Evolutionary conservation across 352 stramenopile genomes (phyloP).

Genomic region (Peronospora destructor): DNA sequence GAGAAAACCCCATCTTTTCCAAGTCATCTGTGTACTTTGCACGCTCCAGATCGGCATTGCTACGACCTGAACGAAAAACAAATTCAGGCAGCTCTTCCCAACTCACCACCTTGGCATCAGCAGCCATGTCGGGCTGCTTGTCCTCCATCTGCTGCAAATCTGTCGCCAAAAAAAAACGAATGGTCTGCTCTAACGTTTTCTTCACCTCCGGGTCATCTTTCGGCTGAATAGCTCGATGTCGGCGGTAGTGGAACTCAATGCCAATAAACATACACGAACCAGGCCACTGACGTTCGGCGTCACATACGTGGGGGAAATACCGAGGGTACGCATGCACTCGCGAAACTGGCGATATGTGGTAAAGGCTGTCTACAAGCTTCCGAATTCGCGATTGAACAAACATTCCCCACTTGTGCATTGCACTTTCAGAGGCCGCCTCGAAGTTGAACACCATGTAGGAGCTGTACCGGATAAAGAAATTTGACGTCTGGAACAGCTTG

Average conservation of each 20-base stretch:
- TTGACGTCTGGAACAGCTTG: slow-evolving; percentile 70
- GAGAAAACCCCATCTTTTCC: slow-evolving; percentile 46
- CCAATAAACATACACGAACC: slow-evolving; percentile 80
- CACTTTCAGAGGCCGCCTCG: slow-evolving; percentile 43
- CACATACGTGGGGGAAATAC: slow-evolving; percentile 54
- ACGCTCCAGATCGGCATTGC: slow-evolving; percentile 43
- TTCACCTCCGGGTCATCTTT: slow-evolving; percentile 70
- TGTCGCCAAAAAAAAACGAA: slow-evolving; percentile 77
- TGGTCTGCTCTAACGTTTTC: slow-evolving; percentile 66
- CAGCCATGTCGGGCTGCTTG: slow-evolving; percentile 58
- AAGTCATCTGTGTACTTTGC: slow-evolving; percentile 56
- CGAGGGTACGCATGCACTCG: slow-evolving; percentile 61
- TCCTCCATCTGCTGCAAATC: slow-evolving; percentile 80
- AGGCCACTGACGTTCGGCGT: slow-evolving; percentile 26
- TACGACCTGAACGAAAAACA: slow-evolving; percentile 51
- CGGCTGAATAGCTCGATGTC: slow-evolving; percentile 23
- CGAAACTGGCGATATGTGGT: slow-evolving; percentile 52
- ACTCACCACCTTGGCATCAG: slow-evolving; percentile 39
- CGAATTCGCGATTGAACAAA: slow-evolving; percentile 75
- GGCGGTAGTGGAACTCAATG: slow-evolving; percentile 60
- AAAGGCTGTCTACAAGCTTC: slow-evolving; percentile 70
- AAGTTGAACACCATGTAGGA: slow-evolving; percentile 74
- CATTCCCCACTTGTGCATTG: slow-evolving; percentile 77
- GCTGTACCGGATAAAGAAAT: slow-evolving; percentile 81
- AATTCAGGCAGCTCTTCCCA: slow-evolving; percentile 69